Evolutionary conservation across 805 yeast species (phyloP), one percentile per base, ranked within the genome.

Genomic region (Torulaspora franciscae): DNA sequence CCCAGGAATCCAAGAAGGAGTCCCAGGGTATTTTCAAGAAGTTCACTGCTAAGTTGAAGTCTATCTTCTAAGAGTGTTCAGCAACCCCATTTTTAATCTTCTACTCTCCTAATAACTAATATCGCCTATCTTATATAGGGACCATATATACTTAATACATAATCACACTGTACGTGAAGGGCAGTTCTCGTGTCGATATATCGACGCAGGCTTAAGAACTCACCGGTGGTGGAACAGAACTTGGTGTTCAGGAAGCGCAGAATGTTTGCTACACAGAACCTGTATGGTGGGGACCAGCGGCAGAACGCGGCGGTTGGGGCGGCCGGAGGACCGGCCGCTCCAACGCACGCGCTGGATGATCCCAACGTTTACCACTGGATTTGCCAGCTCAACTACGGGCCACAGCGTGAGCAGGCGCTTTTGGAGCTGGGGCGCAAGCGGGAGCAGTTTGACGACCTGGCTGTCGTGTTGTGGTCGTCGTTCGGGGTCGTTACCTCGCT

Each of bases 401-500:
- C 90, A 23, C 85, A 85, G 57, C 81, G 95, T 57, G 99, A 93
- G 58, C 87, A 91, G 58, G 98, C 99, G 2, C 72, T 91, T 43
- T 69, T 90, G 53, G 97, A 90, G 62, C 72, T 91, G 36, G 97
- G 98, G 7, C 87, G 93, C 62, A 90, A 90, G 59, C 75, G 99
- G 50, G 99, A 91, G 61, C 89, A 88, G 59, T 91, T 86, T 61
- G 97, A 89, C 47, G 98, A 91, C 62, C 73, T 91, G 47, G 98
- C 98, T 0, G 66, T 89, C 32, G 95, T 91, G 4, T 70, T 91
- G 47, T 91, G 99, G 99, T 83, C 91, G 57, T 86, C 96, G 3
- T 90, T 85, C 66, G 99, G 98, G 25, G 97, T 91, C 9, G 89
- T 93, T 95, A 83, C 98, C 2, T 83, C 89, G 15, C 69, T 91